Evolutionary conservation across 345 rosid genomes (phyloP).

Genomic region (Camelina laxa): DNA sequence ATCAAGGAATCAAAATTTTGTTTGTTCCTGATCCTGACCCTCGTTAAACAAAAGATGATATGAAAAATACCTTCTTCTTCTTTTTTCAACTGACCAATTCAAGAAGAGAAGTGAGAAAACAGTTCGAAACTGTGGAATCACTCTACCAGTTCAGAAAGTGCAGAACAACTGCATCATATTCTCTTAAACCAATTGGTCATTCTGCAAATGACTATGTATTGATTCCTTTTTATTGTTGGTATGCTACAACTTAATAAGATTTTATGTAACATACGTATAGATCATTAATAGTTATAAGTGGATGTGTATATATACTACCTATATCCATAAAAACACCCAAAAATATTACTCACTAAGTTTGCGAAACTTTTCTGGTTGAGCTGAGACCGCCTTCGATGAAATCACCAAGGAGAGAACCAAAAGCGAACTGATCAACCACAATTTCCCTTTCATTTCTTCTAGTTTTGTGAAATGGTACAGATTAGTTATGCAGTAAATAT

Average conservation of each 20-base stretch:
- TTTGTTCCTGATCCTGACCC: too few species aligned
- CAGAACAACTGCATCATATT: neutral
- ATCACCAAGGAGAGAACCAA: neutral
- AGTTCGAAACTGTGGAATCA: neutral
- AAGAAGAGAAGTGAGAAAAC: neutral
- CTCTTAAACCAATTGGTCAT: neutral
- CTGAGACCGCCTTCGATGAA: neutral
- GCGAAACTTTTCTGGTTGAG: neutral
- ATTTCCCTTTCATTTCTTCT: neutral
- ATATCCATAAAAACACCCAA: neutral
- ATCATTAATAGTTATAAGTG: too few species aligned
- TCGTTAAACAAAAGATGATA: too few species aligned
- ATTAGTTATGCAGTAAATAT: too few species aligned
- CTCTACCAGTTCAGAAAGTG: neutral
- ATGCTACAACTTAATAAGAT: neutral
- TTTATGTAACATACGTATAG: neutral
- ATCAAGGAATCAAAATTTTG: too few species aligned
- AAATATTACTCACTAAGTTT: conserved; percentile 3
- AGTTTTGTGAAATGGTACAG: neutral
- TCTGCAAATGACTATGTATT: neutral
- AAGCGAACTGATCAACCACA: neutral
- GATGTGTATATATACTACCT: too few species aligned
- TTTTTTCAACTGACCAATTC: neutral
- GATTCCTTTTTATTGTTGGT: neutral
- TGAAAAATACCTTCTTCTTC: too few species aligned